Evolutionary conservation across 805 yeast genomes (phyloP), one percentile per base, ranked within the genome.

Genomic region (Candida maris): DNA sequence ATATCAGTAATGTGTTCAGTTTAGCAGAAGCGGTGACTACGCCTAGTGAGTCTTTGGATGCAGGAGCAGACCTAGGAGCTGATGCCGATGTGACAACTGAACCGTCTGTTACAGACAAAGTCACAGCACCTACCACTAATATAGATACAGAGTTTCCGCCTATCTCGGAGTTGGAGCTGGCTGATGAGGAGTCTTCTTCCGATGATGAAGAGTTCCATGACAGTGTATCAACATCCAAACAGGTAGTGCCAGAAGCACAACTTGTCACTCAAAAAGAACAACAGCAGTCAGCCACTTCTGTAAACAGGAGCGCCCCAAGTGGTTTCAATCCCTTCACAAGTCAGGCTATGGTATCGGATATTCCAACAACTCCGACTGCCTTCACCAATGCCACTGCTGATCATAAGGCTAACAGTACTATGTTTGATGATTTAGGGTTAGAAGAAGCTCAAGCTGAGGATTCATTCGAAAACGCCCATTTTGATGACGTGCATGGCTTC

Each of bases 71-170:
- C n/a, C n/a, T n/a, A n/a, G n/a, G n/a, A n/a, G n/a, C n/a, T n/a
- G 21, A 17, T 12, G 13, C 31, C 19, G 28, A 21, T 6, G 35
- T 14, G 23, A 18, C 32, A 4, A 21, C 30, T 13, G 34, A 33
- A 14, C 25, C 13, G 25, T n/a, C n/a, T n/a, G 10, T 9, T 21
- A 21, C 24, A 21, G 24, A 21, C 8, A 12, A 12, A 21, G 24
- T 21, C 12, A 21, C 24, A 9, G 12, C 12, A 8, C 24, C 24
- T 21, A 18, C 19, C 26, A 2, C 19, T 41, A 19, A 50, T 38
- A 16, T 67, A 61, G 32, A 37, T 5, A 70, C 67, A 10, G 85
- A 79, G 45, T 79, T 79, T 47, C 84, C 85, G 8, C 81, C 85
- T 19, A 74, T 79, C 29, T 59, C 67, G 44, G 81, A 80, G 45